Conservation (phyloP, 2,329 filamentous ascomycete species). For the Tothia fuscella region DNA sequence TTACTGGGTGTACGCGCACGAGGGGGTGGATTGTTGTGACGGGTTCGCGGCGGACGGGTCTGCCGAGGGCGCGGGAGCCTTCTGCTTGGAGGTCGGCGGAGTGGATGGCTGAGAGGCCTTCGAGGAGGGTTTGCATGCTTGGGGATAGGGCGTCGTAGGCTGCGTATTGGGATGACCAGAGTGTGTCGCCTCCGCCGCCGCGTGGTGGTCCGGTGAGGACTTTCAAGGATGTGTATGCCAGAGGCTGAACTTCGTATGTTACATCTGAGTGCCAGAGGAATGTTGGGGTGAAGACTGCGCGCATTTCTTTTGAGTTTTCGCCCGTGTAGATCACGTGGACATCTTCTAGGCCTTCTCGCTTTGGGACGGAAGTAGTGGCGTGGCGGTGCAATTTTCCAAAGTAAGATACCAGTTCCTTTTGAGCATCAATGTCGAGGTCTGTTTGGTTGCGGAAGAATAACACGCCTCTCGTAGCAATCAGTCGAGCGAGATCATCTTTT, state of each 20-base stretch:
- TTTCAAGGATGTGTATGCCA: conserved; percentile 81
- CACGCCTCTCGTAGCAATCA: conserved; percentile 65
- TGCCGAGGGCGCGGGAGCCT: conserved; percentile 51
- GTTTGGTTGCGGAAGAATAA: conserved; percentile 69
- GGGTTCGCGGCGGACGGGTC: conserved; percentile 64
- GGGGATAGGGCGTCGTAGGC: conserved; percentile 74
- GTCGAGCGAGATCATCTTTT: conserved; percentile 65
- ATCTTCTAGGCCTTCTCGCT: conserved; percentile 53
- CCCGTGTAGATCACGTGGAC: conserved; percentile 71
- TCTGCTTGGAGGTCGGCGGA: conserved; percentile 71
- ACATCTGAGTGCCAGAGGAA: conserved; percentile 86
- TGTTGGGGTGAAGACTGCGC: conserved; percentile 61
- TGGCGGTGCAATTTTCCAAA: conserved; percentile 77
- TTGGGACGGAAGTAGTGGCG: conserved; percentile 61
- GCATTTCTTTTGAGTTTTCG: conserved; percentile 47
- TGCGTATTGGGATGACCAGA: conserved; percentile 68
- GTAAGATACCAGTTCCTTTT: conserved; percentile 58
- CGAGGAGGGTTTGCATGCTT: conserved; percentile 64
- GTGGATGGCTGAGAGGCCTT: conserved; percentile 70
- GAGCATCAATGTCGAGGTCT: conserved; percentile 50
- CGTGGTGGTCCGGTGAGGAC: conserved; percentile 66
- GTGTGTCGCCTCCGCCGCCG: conserved; percentile 65
- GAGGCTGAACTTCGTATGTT: conserved; percentile 73
- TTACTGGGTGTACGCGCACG: conserved; percentile 65
- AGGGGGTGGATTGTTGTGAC: conserved; percentile 65